These are phyloP conservation scores for Hemisphaericaspora subhashii DNA, from an alignment of 1,139 yeast species.

Conservation along the genomic window DNA sequence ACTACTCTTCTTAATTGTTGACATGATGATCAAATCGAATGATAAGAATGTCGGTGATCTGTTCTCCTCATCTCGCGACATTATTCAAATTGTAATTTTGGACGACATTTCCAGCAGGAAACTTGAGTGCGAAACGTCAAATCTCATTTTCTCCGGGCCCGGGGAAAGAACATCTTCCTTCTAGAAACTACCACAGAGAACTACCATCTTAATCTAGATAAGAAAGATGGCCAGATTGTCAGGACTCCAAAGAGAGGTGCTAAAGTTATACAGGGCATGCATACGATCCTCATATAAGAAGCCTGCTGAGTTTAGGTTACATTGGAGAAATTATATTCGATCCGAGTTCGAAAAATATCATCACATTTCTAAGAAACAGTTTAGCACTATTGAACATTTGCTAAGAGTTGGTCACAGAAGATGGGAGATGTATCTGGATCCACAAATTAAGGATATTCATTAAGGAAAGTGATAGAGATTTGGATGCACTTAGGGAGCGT, in stretches of 20 bases:
- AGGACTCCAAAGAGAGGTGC: slow-evolving; percentile 64
- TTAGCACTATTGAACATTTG: slow-evolving; percentile 83
- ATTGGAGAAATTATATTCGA: slow-evolving; percentile 50
- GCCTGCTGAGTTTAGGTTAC: slow-evolving; percentile 45
- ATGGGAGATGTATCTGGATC: slow-evolving; percentile 69
- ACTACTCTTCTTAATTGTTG: too few species aligned
- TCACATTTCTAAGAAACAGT: slow-evolving; percentile 70
- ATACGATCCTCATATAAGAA: slow-evolving; percentile 55
- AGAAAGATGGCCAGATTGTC: slow-evolving; percentile 46
- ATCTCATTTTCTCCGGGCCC: background rate
- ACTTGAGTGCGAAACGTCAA: background rate
- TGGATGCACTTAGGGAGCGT: background rate
- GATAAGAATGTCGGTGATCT: background rate
- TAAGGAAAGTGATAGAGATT: slow-evolving; percentile 13
- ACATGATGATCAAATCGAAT: too few species aligned
- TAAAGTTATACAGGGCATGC: slow-evolving; percentile 61
- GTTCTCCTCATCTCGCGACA: background rate
- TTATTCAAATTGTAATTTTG: background rate
- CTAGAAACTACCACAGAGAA: background rate
- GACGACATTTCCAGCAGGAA: background rate
- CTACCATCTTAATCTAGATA: background rate
- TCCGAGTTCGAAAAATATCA: slow-evolving; percentile 65
- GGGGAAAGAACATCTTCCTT: background rate
- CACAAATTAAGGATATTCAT: slow-evolving; percentile 65
- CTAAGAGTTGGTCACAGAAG: slow-evolving; percentile 73